A percentile compares a stretch with the other conserved stretches of the same genome.
phyloP scores from a whole-genome alignment of 352 stramenopile genomes.

The Globisporangium apiculatum region DNA sequence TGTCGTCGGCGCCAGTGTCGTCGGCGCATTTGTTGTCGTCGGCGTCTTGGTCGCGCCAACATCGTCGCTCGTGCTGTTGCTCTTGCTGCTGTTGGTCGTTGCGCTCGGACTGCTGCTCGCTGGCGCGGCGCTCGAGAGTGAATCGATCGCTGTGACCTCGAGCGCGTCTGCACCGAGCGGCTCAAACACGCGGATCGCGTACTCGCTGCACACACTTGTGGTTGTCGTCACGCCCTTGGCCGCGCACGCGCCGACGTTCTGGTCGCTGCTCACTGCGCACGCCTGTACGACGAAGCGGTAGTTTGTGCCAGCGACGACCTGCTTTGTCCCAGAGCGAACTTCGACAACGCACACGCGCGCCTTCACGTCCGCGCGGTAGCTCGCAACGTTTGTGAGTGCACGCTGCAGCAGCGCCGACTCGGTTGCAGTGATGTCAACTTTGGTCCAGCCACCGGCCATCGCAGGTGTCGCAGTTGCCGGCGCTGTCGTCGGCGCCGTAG shows the following conservation, averaged over 20 bases:
- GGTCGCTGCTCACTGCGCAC: conserved; percentile 24
- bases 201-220: conserved; percentile 16
- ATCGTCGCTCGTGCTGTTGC: conserved; percentile 2
- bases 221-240: conserved; percentile 14
- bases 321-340: conserved; percentile 21
- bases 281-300: conserved; percentile 62
- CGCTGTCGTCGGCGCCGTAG: background rate
- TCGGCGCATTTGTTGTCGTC: background rate
- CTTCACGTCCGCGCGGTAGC: conserved; percentile 17
- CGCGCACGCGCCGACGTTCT: conserved; percentile 33
- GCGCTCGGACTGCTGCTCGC: conserved; percentile 6
- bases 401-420: conserved; percentile 20
- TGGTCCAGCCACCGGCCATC: conserved; percentile 21
- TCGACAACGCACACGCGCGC: conserved; percentile 34
- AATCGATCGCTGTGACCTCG: conserved; percentile 44
- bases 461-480: conserved; percentile 14
- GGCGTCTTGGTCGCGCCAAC: background rate
- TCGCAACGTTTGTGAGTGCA: conserved; percentile 21
- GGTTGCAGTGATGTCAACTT: conserved; percentile 16
- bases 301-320: conserved; percentile 73
- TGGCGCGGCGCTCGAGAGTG: conserved; percentile 2
- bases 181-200: conserved; percentile 47
- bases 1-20: background rate
- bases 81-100: background rate
- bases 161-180: conserved; percentile 58